Conservation (phyloP, 345 rosid species). For the Ricinus communis region DNA sequence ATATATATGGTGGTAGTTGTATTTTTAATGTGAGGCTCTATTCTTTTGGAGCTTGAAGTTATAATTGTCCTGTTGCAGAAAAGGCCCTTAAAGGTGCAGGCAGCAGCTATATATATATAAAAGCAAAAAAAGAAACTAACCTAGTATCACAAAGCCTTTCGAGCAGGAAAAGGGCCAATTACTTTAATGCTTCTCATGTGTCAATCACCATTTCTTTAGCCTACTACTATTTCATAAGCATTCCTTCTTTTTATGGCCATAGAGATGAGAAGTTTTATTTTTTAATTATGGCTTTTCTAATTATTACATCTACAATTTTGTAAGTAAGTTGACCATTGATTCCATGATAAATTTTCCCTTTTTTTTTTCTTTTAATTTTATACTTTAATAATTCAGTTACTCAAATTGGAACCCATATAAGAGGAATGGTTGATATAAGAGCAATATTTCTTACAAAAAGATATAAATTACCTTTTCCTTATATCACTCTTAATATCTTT, state of each 20-base stretch:
- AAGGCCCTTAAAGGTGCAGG: background rate
- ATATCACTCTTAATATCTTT: too few relatives aligned
- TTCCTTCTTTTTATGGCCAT: background rate
- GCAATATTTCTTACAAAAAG: too few relatives aligned
- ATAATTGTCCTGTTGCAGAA: background rate
- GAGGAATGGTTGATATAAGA: too few relatives aligned
- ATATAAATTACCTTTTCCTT: too few relatives aligned
- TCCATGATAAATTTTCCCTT: too few relatives aligned
- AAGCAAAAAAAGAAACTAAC: background rate
- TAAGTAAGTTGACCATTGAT: too few relatives aligned
- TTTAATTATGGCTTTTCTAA: background rate
- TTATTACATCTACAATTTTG: too few relatives aligned
- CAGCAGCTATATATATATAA: background rate
- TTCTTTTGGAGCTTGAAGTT: background rate
- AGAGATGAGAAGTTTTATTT: too few relatives aligned
- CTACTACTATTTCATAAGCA: background rate
- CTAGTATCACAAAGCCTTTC: background rate
- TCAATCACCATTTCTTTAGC: background rate
- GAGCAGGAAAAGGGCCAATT: background rate
- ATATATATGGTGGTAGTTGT: conserved; percentile 10
- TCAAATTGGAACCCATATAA: too few relatives aligned
- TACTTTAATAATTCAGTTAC: too few relatives aligned
- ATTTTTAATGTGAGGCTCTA: background rate
- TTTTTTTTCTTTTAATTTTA: too few relatives aligned
- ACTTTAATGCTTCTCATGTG: background rate